phyloP scores from a whole-genome alignment of 345 rosid species.

The Eutrema japonicum region DNA sequence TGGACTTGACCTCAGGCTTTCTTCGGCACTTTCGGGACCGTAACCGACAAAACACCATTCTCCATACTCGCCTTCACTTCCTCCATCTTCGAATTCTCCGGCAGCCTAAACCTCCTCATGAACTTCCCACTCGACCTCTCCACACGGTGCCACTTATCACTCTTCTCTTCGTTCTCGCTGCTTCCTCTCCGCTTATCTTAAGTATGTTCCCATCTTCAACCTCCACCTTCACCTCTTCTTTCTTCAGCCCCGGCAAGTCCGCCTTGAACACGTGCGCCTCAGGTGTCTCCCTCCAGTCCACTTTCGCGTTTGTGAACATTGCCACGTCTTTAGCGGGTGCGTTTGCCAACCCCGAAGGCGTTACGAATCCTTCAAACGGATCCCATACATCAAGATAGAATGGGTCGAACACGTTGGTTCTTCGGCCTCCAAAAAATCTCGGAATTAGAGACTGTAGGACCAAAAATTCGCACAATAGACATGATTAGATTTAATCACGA shows the following conservation, averaged over 20 bases:
- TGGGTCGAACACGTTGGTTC: slow-evolving; percentile 46
- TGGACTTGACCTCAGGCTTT: slow-evolving; percentile 45
- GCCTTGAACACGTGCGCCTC: slow-evolving; percentile 49
- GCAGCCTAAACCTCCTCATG: slow-evolving; percentile 45
- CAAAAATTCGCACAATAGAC: too few species aligned
- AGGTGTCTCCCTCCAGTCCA: slow-evolving; percentile 51
- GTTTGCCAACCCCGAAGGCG: background rate
- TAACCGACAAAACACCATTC: slow-evolving; percentile 42
- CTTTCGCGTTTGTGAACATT: slow-evolving; percentile 34
- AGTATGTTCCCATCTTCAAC: slow-evolving; percentile 46
- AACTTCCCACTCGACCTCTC: slow-evolving; percentile 47
- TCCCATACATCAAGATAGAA: slow-evolving; percentile 43
- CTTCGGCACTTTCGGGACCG: slow-evolving; percentile 40
- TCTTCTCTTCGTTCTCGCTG: slow-evolving; percentile 46
- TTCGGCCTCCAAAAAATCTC: slow-evolving; percentile 37
- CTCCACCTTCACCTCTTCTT: slow-evolving; percentile 52
- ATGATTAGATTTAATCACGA: too few species aligned
- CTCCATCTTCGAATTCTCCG: slow-evolving; percentile 41
- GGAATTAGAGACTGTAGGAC: slow-evolving; percentile 47
- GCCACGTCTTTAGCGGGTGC: slow-evolving; percentile 30
- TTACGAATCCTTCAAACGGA: slow-evolving; percentile 36
- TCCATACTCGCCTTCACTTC: slow-evolving; percentile 46
- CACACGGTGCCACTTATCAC: slow-evolving; percentile 50
- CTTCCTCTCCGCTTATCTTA: slow-evolving; percentile 48
- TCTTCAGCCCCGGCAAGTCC: slow-evolving; percentile 47